Evolutionary conservation across 805 yeast genomes (phyloP), one percentile per base, ranked within the genome.

Genomic region (Torulaspora maleeae): DNA sequence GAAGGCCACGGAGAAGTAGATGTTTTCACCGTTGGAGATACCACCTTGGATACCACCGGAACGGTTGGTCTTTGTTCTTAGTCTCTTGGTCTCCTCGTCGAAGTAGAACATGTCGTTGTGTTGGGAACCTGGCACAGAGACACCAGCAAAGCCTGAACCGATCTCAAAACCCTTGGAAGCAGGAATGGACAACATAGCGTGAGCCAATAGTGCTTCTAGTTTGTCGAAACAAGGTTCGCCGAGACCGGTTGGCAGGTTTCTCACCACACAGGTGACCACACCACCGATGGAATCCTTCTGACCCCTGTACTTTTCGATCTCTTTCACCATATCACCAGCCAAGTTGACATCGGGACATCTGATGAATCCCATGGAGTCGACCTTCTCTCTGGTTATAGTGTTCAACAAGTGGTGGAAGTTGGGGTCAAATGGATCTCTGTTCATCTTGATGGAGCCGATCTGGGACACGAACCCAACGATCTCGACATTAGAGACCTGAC

Each of bases 1-100:
- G 80, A 93, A 93, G 3, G 98, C 97, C 36, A 93, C 91, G 20
- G 86, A 83, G 68, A 93, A 93, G 73, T 85, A 93, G 61, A 93
- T 86, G 69, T 86, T 77, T 69, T 93, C 99, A 57, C 99, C 99
- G 64, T 93, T 93, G 42, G 95, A 73, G 63, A 93, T 93, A 63
- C 99, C 99, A 62, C 99, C 99, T 74, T 93, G 99, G 52, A 89
- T 80, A 71, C 99, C 99, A 58, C 98, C 99, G 13, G 95, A 86
- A 69, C 83, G 82, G 73, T 93, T 93, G 15, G 98, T 90, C 57
- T 66, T 75, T 20, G 99, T 93, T 68, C 91, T 83, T 63, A 93
- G 74, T 60, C 75, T 76, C 22, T 82, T 79, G 10, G 76, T 64
- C 20, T 73, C 73, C 47, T 74, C 79, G 58, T 80, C 87, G 52